A percentile compares a stretch with the other conserved stretches of the same genome.
Conservation (phyloP, 164 flowering plant genomes). For the Magnolia kwangsiensis region DNA sequence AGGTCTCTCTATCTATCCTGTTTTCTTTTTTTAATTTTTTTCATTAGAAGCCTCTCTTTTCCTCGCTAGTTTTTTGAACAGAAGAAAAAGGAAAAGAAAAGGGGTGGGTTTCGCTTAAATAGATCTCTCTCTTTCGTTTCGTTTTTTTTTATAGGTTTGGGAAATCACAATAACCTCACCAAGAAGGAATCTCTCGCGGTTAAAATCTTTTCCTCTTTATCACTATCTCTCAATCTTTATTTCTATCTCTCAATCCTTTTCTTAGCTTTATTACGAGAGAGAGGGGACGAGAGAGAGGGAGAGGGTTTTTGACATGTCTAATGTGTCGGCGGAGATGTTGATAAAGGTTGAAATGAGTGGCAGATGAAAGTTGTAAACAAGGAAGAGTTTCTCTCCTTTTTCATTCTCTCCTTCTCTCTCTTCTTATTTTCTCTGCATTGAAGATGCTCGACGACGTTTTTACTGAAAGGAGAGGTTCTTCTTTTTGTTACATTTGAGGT, state of each 20-base stretch:
- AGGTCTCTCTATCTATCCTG: neutral
- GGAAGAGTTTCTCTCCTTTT: neutral
- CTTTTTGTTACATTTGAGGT: conserved; percentile 13
- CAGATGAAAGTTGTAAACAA: conserved; percentile 12
- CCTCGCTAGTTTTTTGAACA: neutral
- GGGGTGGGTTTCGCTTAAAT: too few relatives aligned
- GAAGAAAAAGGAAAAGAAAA: too few relatives aligned
- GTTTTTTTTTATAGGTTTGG: too few relatives aligned
- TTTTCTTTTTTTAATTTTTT: neutral
- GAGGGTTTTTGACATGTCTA: conserved; percentile 18
- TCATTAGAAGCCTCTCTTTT: neutral
- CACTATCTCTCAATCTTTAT: too few relatives aligned
- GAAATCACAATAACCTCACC: too few relatives aligned
- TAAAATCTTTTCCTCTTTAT: too few relatives aligned
- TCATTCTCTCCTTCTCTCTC: neutral
- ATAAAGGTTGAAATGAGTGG: conserved; percentile 23
- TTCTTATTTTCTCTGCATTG: conserved; percentile 3
- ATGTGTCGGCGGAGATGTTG: conserved; percentile 41
- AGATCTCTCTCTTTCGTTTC: too few relatives aligned
- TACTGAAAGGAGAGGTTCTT: conserved; percentile 17
- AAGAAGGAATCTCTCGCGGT: too few relatives aligned
- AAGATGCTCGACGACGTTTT: conserved; percentile 21
- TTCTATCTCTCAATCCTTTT: neutral
- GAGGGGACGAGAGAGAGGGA: neutral
- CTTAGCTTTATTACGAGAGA: neutral